Evolutionary conservation across 1,284 basidiomycete genomes (phyloP).

Genomic region (Sanghuangporus sanghuang): DNA sequence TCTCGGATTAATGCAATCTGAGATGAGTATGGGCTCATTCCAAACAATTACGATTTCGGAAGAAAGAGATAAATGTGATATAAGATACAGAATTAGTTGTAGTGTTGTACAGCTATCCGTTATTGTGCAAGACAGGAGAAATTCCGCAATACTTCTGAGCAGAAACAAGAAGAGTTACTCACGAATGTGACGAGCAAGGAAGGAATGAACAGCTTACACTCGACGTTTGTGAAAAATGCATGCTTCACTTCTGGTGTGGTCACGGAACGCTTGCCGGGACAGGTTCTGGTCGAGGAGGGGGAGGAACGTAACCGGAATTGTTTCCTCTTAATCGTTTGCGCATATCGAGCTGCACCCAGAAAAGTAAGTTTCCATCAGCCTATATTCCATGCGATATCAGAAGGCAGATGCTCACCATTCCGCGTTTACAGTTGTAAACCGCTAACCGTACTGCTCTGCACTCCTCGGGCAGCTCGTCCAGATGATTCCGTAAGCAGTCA

Average conservation of each 20-base stretch:
- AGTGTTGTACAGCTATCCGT: no score
- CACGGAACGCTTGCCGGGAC: background rate
- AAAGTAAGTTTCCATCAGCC: background rate
- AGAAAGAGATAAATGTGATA: no score
- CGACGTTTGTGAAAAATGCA: no score
- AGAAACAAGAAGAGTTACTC: no score
- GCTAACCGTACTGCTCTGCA: slow-evolving; percentile 73
- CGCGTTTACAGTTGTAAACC: slow-evolving; percentile 83
- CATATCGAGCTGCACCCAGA: slow-evolving; percentile 65
- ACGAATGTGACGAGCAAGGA: no score
- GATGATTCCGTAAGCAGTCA: slow-evolving; percentile 71
- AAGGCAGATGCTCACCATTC: slow-evolving; percentile 56
- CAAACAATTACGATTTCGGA: no score
- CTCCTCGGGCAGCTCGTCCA: slow-evolving; percentile 67
- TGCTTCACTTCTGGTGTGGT: background rate
- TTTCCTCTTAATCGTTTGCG: slow-evolving; percentile 78
- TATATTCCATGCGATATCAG: background rate
- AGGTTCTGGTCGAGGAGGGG: slow-evolving; percentile 1
- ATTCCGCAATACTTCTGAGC: no score
- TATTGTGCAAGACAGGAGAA: no score
- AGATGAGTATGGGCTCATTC: no score
- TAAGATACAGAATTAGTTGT: no score
- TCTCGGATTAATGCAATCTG: no score
- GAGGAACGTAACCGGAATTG: slow-evolving; percentile 39
- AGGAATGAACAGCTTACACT: no score